phyloP scores from a whole-genome alignment of 805 yeast genomes.

The Candida oleophila region DNA sequence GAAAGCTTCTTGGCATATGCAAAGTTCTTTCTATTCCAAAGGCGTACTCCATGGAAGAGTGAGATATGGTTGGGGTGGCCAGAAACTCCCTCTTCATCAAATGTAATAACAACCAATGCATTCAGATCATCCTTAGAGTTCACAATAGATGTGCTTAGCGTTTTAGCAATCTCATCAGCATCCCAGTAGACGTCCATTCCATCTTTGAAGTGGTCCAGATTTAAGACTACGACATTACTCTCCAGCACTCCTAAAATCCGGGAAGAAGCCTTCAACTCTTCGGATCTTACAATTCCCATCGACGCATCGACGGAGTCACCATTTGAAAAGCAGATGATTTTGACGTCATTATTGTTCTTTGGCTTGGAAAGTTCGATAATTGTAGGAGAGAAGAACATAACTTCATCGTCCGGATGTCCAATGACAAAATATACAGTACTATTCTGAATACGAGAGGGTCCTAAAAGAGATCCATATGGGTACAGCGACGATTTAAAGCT shows the following conservation, averaged over 20 bases:
- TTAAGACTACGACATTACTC: constrained; percentile 45
- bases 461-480: constrained; percentile 38
- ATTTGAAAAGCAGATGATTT: constrained; percentile 66
- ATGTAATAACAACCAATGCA: constrained; percentile 57
- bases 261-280: constrained; percentile 60
- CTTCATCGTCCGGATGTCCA: constrained; percentile 98
- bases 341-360: constrained; percentile 49
- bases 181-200: constrained; percentile 72
- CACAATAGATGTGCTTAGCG: constrained; percentile 30
- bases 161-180: constrained; percentile 33
- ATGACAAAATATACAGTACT: constrained; percentile 54
- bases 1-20: background rate
- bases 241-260: constrained; percentile 49
- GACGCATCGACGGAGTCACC: constrained; percentile 71
- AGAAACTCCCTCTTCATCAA: constrained; percentile 82
- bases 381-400: constrained; percentile 93
- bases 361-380: constrained; percentile 50
- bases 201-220: constrained; percentile 52
- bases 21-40: constrained; percentile 24
- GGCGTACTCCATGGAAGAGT: constrained; percentile 49
- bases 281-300: constrained; percentile 59
- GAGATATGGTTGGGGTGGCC: constrained; percentile 84
- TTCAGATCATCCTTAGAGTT: constrained; percentile 13
- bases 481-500: constrained; percentile 21
- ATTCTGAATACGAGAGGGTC: constrained; percentile 33